These are phyloP conservation scores for Collariella sp. DNA, from an alignment of 495 filamentous ascomycete genomes.

Conservation along the genomic window DNA sequence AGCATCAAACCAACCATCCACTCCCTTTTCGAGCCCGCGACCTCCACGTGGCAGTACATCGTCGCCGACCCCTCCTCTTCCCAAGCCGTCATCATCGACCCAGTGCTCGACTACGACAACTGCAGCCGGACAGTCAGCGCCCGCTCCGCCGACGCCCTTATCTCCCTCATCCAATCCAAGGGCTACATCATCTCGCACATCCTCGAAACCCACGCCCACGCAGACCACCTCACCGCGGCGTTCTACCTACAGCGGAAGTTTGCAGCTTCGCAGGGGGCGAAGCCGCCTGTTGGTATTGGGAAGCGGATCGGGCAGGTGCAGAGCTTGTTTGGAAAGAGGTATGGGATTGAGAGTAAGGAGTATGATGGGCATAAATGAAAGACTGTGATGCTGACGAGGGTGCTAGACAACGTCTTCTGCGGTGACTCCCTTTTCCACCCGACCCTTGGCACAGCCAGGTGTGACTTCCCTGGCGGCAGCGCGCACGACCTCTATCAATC, in stretches of 20 bases:
- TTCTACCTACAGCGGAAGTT: slow-evolving; percentile 45
- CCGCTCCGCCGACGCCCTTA: slow-evolving; percentile 39
- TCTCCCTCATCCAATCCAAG: slow-evolving; percentile 30
- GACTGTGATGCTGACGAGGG: background rate
- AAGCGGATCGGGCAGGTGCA: slow-evolving; percentile 48
- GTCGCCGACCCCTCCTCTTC: slow-evolving; percentile 42
- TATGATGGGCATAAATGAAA: too few species aligned
- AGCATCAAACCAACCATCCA: slow-evolving; percentile 18
- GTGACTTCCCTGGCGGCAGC: slow-evolving; percentile 51
- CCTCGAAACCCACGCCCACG: slow-evolving; percentile 56
- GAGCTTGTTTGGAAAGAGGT: slow-evolving; percentile 38
- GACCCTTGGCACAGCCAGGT: slow-evolving; percentile 50
- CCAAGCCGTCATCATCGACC: slow-evolving; percentile 48
- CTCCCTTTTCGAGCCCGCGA: slow-evolving; percentile 25
- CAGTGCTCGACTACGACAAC: slow-evolving; percentile 50
- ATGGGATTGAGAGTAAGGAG: slow-evolving; percentile 37
- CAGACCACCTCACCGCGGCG: slow-evolving; percentile 51
- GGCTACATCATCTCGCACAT: slow-evolving; percentile 42
- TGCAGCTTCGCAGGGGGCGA: slow-evolving; percentile 8
- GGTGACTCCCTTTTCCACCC: slow-evolving; percentile 54
- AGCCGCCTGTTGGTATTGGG: slow-evolving; percentile 45
- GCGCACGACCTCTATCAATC: slow-evolving; percentile 40
- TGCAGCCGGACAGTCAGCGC: slow-evolving; percentile 39
- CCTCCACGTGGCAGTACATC: slow-evolving; percentile 52
- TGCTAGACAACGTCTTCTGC: slow-evolving; percentile 45